A percentile compares a stretch with the other conserved stretches of the same genome.
Evolutionary conservation across 2,329 filamentous ascomycete species (phyloP).

Genomic region (Fusarium clavum): DNA sequence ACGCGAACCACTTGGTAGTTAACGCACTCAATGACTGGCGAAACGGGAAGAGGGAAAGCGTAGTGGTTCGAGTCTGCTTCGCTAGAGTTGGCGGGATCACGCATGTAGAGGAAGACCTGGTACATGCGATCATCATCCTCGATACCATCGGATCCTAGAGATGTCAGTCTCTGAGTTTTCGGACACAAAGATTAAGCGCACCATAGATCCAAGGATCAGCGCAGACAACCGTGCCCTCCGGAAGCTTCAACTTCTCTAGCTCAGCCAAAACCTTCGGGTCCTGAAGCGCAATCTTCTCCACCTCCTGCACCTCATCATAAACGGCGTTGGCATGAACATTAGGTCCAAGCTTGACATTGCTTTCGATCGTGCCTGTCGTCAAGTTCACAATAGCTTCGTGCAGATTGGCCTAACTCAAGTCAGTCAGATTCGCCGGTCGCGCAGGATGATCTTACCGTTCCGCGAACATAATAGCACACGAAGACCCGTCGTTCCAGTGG

Average conservation of each 20-base stretch:
- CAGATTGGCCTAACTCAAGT: conserved; percentile 20
- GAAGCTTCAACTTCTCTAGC: conserved; percentile 29
- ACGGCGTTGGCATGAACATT: conserved; percentile 33
- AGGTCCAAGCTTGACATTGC: conserved; percentile 33
- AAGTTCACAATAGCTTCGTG: conserved; percentile 38
- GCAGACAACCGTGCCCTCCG: conserved; percentile 32
- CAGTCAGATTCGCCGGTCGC: background rate
- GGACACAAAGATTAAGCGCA: background rate
- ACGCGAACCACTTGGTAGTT: conserved; percentile 29
- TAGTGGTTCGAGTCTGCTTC: conserved; percentile 41
- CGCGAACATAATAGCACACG: conserved; percentile 35
- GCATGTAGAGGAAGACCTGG: conserved; percentile 40
- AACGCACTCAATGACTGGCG: conserved; percentile 32
- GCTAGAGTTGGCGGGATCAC: conserved; percentile 25
- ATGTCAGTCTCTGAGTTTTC: background rate
- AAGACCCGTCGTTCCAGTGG: conserved; percentile 30
- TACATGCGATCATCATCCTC: conserved; percentile 38
- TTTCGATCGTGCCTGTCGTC: conserved; percentile 25
- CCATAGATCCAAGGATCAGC: conserved; percentile 40
- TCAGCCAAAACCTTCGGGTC: conserved; percentile 32
- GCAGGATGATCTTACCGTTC: conserved; percentile 6
- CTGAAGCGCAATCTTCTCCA: conserved; percentile 32
- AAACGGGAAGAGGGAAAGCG: conserved; percentile 33
- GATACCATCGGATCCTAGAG: conserved; percentile 30
- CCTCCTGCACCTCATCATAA: conserved; percentile 33